Evolutionary conservation across 305 asterid species (phyloP).

Genomic region (Striga hermonthica): DNA sequence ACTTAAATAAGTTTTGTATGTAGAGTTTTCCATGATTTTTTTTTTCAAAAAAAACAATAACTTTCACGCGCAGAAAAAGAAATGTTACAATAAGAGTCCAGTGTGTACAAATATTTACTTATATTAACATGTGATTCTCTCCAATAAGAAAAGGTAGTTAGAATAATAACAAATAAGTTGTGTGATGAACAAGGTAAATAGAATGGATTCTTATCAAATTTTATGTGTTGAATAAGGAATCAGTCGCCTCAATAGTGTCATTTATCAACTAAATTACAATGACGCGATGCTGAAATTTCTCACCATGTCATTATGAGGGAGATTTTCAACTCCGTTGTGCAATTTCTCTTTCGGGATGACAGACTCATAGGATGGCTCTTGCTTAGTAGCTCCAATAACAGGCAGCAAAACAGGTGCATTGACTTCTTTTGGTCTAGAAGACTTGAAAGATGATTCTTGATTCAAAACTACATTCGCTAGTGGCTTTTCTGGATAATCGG

Average conservation of each 20-base stretch:
- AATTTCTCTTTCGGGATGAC: constrained; percentile 38
- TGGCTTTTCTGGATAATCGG: constrained; percentile 48
- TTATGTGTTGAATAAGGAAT: constrained; percentile 6
- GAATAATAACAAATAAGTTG: not conserved
- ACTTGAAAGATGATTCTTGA: constrained; percentile 46
- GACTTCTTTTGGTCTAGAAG: constrained; percentile 38
- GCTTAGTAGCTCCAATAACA: constrained; percentile 55
- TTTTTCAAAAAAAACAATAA: no score
- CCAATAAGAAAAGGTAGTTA: no score
- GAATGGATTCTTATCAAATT: constrained; percentile 18
- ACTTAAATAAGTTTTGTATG: not conserved
- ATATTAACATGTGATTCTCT: no score
- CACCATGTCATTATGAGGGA: constrained; percentile 49
- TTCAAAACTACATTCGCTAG: constrained; percentile 45
- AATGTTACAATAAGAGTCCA: no score
- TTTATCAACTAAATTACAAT: constrained; percentile 12
- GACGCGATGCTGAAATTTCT: constrained; percentile 26
- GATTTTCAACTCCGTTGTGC: constrained; percentile 48
- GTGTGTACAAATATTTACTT: no score
- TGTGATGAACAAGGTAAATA: constrained; percentile 16
- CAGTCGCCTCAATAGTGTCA: constrained; percentile 8
- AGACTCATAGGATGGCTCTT: constrained; percentile 47
- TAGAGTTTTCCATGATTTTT: no score
- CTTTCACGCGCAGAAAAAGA: no score
- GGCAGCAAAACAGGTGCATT: constrained; percentile 52